These are phyloP conservation scores for Xylariales sp. DNA, from an alignment of 2,329 filamentous ascomycete species.

Conservation along the genomic window DNA sequence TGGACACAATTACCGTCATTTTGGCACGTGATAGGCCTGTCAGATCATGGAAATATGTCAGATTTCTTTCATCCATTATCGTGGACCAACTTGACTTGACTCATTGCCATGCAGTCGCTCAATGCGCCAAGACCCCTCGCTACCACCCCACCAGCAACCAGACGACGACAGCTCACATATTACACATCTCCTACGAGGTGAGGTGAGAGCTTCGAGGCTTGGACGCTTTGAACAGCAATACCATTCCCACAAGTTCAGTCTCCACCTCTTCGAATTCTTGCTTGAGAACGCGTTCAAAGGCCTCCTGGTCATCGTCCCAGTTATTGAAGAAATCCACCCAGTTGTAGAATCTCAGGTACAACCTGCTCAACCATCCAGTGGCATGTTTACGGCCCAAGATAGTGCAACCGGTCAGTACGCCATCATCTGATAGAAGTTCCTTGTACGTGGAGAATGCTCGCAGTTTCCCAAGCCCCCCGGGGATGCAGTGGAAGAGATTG, in stretches of 20 bases:
- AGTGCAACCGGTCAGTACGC: conserved; percentile 33
- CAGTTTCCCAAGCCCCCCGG: conserved; percentile 26
- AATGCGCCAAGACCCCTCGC: too few relatives aligned
- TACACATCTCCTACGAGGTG: not conserved
- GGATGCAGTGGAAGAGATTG: conserved; percentile 39
- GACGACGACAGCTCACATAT: too few relatives aligned
- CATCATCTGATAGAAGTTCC: conserved; percentile 26
- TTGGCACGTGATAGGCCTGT: too few relatives aligned
- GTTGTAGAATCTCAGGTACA: conserved; percentile 30
- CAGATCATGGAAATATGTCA: too few relatives aligned
- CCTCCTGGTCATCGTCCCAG: conserved; percentile 29
- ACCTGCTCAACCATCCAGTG: conserved; percentile 20
- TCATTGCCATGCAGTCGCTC: too few relatives aligned
- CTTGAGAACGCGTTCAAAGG: conserved; percentile 28
- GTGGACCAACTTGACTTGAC: too few relatives aligned
- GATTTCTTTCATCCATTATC: too few relatives aligned
- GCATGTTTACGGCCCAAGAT: conserved; percentile 27
- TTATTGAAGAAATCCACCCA: conserved; percentile 33
- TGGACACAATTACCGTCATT: too few relatives aligned
- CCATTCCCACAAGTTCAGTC: conserved; percentile 31
- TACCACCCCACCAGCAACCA: too few relatives aligned
- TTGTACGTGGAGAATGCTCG: conserved; percentile 27
- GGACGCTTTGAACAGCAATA: conserved; percentile 32
- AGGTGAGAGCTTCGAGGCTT: conserved; percentile 18
- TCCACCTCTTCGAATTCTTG: conserved; percentile 34